Percentiles rank a stretch among this genome's conserved stretches.
Evolutionary conservation across 75 land plant species (phyloP).

Genomic region (Picea glauca): DNA sequence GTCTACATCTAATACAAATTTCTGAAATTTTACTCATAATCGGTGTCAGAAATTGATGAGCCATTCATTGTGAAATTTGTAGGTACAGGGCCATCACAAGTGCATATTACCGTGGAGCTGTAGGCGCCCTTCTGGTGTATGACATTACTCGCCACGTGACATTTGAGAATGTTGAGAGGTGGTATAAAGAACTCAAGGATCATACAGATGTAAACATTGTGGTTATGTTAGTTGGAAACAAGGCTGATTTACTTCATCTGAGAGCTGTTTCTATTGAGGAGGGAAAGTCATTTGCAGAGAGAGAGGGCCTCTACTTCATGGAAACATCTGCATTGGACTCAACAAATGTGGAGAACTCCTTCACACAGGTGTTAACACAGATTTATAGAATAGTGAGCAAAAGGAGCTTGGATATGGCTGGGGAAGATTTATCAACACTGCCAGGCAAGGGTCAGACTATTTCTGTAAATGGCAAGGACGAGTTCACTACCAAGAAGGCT

Average conservation of each 20-base stretch:
- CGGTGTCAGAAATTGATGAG: too few species aligned
- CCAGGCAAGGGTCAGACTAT: too few species aligned
- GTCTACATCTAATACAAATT: too few species aligned
- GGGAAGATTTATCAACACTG: too few species aligned
- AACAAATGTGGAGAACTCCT: slow-evolving; percentile 58
- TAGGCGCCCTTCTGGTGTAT: slow-evolving; percentile 59
- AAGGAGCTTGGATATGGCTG: slow-evolving; percentile 4
- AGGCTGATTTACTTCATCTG: slow-evolving; percentile 61
- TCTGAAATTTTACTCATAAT: too few species aligned
- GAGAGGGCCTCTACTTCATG: slow-evolving; percentile 56
- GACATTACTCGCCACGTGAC: slow-evolving; percentile 62
- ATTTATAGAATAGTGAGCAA: slow-evolving; percentile 63
- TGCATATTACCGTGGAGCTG: slow-evolving; percentile 66
- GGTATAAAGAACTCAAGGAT: slow-evolving; percentile 65
- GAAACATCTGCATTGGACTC: slow-evolving; percentile 71
- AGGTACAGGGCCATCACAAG: slow-evolving; percentile 69
- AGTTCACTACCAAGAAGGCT: too few species aligned
- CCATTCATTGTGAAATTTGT: too few species aligned
- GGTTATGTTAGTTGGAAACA: slow-evolving; percentile 68
- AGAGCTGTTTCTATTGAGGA: slow-evolving; percentile 64
- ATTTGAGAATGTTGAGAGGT: slow-evolving; percentile 61
- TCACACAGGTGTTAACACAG: slow-evolving; percentile 56
- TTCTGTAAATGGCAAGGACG: too few species aligned
- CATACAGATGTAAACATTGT: slow-evolving; percentile 72
- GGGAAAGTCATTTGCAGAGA: slow-evolving; percentile 59